Conservation (phyloP, 345 rosid genomes). For the Citrus trifoliata region DNA sequence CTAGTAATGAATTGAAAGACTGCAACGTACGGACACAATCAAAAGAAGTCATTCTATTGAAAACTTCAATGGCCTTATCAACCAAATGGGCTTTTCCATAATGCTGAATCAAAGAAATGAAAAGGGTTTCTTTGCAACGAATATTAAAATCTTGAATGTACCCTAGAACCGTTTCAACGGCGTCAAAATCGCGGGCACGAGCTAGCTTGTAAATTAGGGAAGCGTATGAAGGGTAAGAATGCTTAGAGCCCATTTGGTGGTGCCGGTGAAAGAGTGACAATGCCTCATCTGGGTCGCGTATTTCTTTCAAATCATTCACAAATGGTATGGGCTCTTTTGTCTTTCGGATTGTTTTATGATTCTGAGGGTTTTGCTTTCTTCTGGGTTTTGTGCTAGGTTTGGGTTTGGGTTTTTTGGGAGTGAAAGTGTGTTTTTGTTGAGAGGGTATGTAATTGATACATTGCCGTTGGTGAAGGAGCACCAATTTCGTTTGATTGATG, state of each 20-base stretch:
- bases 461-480: neutral
- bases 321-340: slow-evolving; percentile 47
- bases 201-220: slow-evolving; percentile 79
- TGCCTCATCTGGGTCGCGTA: slow-evolving; percentile 55
- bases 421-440: slow-evolving; percentile 25
- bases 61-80: slow-evolving; percentile 55
- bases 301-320: slow-evolving; percentile 47
- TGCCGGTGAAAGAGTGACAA: slow-evolving; percentile 61
- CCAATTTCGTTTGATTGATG: neutral
- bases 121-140: slow-evolving; percentile 58
- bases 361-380: slow-evolving; percentile 25
- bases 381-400: slow-evolving; percentile 30
- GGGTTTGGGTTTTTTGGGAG: slow-evolving; percentile 26
- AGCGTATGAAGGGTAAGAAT: slow-evolving; percentile 80
- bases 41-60: slow-evolving; percentile 44
- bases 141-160: slow-evolving; percentile 39
- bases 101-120: slow-evolving; percentile 66
- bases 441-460: neutral
- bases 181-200: slow-evolving; percentile 52
- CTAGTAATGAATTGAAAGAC: slow-evolving; percentile 61
- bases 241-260: slow-evolving; percentile 55
- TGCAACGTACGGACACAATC: slow-evolving; percentile 61
- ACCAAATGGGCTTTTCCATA: slow-evolving; percentile 55
- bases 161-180: slow-evolving; percentile 53
- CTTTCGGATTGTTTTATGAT: slow-evolving; percentile 21